These are phyloP conservation scores for Pistacia atlantica DNA, from an alignment of 345 rosid species.

Conservation along the genomic window DNA sequence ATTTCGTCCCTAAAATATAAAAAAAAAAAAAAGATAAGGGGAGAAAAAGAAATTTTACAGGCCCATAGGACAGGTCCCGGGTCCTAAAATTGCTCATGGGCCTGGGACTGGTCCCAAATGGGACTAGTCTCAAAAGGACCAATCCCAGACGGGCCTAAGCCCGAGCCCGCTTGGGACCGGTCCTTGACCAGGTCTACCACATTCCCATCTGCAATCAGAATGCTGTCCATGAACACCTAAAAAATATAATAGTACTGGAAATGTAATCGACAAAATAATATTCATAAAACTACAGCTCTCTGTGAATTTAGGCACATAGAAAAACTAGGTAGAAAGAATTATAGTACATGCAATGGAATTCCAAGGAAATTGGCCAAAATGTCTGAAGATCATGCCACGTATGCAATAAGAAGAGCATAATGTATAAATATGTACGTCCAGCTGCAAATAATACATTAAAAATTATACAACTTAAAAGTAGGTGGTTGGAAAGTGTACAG, in stretches of 20 bases:
- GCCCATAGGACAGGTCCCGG: too few species aligned
- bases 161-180: too few species aligned
- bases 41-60: too few species aligned
- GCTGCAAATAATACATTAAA: slow-evolving; percentile 44
- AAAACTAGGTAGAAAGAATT: slow-evolving; percentile 3
- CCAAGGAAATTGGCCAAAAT: slow-evolving; percentile 73
- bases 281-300: not conserved
- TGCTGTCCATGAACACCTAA: slow-evolving; percentile 36
- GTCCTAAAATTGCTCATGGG: too few species aligned
- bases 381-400: slow-evolving; percentile 94
- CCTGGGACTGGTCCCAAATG: too few species aligned
- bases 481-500: not conserved
- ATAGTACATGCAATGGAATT: slow-evolving; percentile 66
- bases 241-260: slow-evolving; percentile 17
- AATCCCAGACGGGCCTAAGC: too few species aligned
- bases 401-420: slow-evolving; percentile 87
- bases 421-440: slow-evolving; percentile 94
- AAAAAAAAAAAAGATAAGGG: too few species aligned
- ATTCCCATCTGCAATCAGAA: slow-evolving; percentile 87
- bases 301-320: not conserved
- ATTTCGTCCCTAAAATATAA: too few species aligned
- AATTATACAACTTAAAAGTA: not conserved
- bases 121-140: too few species aligned
- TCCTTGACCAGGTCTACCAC: slow-evolving; percentile 33
- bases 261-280: slow-evolving; percentile 5